Percentiles rank a stretch among this genome's conserved stretches.
Conservation (phyloP, 2,329 filamentous ascomycete genomes). For the Aspergillus chevalieri region DNA sequence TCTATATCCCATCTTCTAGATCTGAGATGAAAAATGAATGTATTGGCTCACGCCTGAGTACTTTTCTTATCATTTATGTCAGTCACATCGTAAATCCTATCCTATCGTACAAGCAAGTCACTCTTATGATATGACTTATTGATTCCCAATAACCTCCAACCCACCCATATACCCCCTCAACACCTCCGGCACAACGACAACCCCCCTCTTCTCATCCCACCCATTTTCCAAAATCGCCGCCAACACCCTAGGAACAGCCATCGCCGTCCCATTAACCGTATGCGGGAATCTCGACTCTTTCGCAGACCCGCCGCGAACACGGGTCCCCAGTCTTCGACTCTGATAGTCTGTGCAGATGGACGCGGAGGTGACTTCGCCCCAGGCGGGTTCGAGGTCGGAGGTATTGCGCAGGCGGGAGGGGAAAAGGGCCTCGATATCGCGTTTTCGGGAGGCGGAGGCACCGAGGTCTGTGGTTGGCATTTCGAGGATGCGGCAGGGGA, state of each 20-base stretch:
- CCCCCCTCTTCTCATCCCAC: constrained; percentile 65
- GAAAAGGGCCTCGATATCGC: constrained; percentile 92
- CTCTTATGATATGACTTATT: background rate
- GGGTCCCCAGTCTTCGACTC: constrained; percentile 71
- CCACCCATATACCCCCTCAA: constrained; percentile 81
- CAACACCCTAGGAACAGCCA: constrained; percentile 83
- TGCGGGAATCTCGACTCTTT: constrained; percentile 65
- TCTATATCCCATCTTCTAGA: background rate
- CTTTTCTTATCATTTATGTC: too few relatives aligned
- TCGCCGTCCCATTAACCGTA: constrained; percentile 88
- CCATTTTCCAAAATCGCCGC: constrained; percentile 86
- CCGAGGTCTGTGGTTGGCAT: constrained; percentile 89
- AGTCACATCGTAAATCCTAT: too few relatives aligned
- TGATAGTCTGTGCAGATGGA: constrained; percentile 96
- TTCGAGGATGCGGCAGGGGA: constrained; percentile 83
- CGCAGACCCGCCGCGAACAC: constrained; percentile 50
- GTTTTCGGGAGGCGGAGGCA: constrained; percentile 77
- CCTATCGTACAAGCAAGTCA: background rate
- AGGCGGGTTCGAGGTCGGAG: constrained; percentile 55
- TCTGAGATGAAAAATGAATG: background rate
- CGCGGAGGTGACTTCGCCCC: constrained; percentile 88
- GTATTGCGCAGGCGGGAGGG: constrained; percentile 57
- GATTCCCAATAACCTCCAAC: constrained; percentile 54
- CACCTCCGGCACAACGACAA: constrained; percentile 70
- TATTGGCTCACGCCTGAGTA: too few relatives aligned